A percentile compares a stretch with the other conserved stretches of the same genome.
Conservation (phyloP, 805 yeast species). For the Metschnikowia gelsemii region DNA sequence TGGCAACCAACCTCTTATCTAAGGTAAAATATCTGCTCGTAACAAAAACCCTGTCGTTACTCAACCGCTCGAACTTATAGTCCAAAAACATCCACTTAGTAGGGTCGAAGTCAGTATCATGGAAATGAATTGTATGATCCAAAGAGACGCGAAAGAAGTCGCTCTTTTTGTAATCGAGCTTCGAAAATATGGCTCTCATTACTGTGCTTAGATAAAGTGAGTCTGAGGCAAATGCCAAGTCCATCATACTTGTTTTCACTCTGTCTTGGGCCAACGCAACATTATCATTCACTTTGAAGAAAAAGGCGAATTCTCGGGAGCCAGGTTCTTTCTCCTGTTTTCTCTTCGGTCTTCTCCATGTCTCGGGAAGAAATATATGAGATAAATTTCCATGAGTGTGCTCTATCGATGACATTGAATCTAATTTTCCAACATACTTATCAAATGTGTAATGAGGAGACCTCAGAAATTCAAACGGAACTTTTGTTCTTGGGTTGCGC, state of each 20-base stretch:
- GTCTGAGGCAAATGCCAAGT: conserved; percentile 31
- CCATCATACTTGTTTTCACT: conserved; percentile 21
- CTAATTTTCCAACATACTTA: conserved; percentile 19
- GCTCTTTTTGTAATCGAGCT: conserved; percentile 13
- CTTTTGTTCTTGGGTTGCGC: conserved; percentile 15
- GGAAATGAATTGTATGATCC: conserved; percentile 38
- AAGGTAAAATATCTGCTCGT: conserved; percentile 26
- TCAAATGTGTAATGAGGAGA: conserved; percentile 23
- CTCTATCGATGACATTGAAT: conserved; percentile 17
- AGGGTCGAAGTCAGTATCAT: conserved; percentile 37
- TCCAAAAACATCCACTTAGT: conserved; percentile 38
- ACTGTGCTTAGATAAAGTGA: conserved; percentile 32
- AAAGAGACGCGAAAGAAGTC: conserved; percentile 38
- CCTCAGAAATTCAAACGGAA: conserved; percentile 25
- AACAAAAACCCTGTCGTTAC: conserved; percentile 37
- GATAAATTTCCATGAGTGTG: conserved; percentile 32
- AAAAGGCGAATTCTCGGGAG: conserved; percentile 28
- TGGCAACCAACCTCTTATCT: conserved; percentile 32
- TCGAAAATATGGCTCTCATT: conserved; percentile 22
- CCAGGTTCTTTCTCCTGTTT: conserved; percentile 20
- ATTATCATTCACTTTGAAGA: conserved; percentile 32
- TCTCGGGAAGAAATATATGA: conserved; percentile 29
- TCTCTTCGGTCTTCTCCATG: conserved; percentile 10
- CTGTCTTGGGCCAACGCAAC: conserved; percentile 23
- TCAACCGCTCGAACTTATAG: conserved; percentile 30